Evolutionary conservation across 805 yeast genomes (phyloP), one percentile per base, ranked within the genome.

Genomic region (Wickerhamomyces chaumierensis): DNA sequence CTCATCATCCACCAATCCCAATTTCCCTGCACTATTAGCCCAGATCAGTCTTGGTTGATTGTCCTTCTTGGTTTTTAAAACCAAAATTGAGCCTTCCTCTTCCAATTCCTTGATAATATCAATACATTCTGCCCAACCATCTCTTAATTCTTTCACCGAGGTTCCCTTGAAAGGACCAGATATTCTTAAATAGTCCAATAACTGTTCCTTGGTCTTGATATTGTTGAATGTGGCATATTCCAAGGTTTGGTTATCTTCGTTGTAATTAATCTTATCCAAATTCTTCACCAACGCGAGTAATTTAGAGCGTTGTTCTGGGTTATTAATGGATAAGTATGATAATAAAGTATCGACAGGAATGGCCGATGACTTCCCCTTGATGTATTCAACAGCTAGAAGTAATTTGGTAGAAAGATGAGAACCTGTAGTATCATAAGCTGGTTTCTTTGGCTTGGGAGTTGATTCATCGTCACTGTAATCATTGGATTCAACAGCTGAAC

Each of bases 41-140:
- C 97, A 92, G 13, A 92, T 83, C 42, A 81, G 73, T 46, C 95
- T 67, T n/a, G 98, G 96, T 2, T 87, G 67, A 52, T 82, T 85
- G 49, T 92, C 99, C 65, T 92, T 94, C 53, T 90, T 87, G 20
- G 94, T 87, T 41, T 95, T 71, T 49, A 85, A 65, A 1, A 92
- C 96, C 25, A 92, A 66, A 29, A 90, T 75, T 51, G 82, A 80
- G 41, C 81, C 73, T 40, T 80, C 80, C 39, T 69, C 68, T 54
- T 92, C 98, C 23, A 92, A 64, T 48, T 81, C 79, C 36, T 78
- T 77, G 19, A 92, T 77, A 0, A 92, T 81, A 5, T 75, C 78
- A 31, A 81, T 59, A 57, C 96, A 90, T 14, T 87, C 90, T 38
- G 83, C 73, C 99, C 99, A 92, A 18, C 98, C 98, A 53, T 86